These are phyloP conservation scores for Starmerella sp. DNA, from an alignment of 805 yeast species.

Conservation along the genomic window DNA sequence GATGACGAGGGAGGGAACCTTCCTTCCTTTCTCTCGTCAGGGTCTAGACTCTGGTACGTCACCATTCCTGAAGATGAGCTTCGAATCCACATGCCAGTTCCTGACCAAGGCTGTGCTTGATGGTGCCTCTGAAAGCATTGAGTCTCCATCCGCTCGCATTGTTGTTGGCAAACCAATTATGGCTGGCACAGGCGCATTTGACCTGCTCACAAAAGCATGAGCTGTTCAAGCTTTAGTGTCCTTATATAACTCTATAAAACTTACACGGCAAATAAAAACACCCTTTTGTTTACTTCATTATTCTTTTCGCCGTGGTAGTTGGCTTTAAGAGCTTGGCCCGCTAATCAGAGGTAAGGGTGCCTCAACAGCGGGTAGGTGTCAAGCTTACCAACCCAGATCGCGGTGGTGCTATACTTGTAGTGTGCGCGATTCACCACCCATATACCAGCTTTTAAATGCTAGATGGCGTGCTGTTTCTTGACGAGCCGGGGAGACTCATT, in stretches of 20 bases:
- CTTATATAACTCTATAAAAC: background rate
- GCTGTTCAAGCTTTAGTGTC: background rate
- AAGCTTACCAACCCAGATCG: background rate
- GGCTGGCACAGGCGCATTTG: constrained; percentile 96
- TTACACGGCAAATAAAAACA: too few species aligned
- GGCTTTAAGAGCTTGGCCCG: background rate
- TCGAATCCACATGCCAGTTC: constrained; percentile 96
- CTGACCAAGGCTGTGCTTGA: constrained; percentile 92
- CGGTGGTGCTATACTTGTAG: background rate
- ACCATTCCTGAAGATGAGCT: constrained; percentile 96
- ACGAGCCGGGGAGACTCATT: background rate
- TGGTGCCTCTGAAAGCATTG: constrained; percentile 76
- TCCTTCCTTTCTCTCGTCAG: constrained; percentile 92
- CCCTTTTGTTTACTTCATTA: too few species aligned
- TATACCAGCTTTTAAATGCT: background rate
- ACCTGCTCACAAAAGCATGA: constrained; percentile 35
- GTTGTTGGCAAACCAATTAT: constrained; percentile 83
- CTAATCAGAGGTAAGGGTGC: background rate
- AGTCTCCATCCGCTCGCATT: constrained; percentile 85
- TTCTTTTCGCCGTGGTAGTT: too few species aligned
- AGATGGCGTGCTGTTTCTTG: constrained; percentile 3
- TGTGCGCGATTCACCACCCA: background rate
- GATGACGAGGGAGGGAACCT: constrained; percentile 98
- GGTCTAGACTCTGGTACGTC: constrained; percentile 95
- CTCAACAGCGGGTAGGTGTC: background rate